Conservation (phyloP, 108 stramenopile genomes). For the Nitzschia palea region DNA sequence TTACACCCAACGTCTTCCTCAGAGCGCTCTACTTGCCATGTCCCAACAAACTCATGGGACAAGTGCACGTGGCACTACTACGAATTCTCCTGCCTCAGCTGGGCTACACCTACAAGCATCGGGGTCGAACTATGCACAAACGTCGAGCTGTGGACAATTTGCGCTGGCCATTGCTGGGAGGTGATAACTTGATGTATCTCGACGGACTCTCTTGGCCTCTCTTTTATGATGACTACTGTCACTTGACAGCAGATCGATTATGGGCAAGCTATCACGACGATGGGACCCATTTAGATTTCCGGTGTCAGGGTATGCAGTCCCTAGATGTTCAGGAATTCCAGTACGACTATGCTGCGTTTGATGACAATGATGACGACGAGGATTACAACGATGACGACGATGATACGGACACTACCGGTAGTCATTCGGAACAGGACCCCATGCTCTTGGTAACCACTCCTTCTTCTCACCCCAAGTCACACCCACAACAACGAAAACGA, state of each 20-base stretch:
- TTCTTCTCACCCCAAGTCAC: too few relatives aligned
- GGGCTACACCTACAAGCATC: conserved; percentile 58
- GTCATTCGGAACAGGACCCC: not conserved
- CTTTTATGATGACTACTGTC: conserved; percentile 79
- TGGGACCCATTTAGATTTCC: conserved; percentile 29
- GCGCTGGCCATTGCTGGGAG: conserved; percentile 48
- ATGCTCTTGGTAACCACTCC: too few relatives aligned
- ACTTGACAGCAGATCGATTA: conserved; percentile 66
- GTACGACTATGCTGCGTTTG: not conserved
- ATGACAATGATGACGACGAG: conserved; percentile 6
- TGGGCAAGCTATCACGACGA: conserved; percentile 34
- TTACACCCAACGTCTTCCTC: conserved; percentile 73
- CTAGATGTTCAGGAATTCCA: conserved; percentile 3
- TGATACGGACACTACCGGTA: not conserved
- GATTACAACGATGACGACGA: conserved; percentile 3
- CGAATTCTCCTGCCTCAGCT: conserved; percentile 53
- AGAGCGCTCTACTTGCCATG: conserved; percentile 63
- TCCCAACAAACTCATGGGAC: conserved; percentile 64
- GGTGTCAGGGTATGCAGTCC: conserved; percentile 24
- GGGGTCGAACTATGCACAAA: conserved; percentile 25
- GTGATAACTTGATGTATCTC: conserved; percentile 74
- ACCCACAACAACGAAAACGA: not conserved
- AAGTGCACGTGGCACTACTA: conserved; percentile 71
- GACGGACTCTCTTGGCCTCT: conserved; percentile 79
- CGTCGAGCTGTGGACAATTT: conserved; percentile 39